Conservation (phyloP, 2,329 filamentous ascomycete species). For the Cadophora sp. region DNA sequence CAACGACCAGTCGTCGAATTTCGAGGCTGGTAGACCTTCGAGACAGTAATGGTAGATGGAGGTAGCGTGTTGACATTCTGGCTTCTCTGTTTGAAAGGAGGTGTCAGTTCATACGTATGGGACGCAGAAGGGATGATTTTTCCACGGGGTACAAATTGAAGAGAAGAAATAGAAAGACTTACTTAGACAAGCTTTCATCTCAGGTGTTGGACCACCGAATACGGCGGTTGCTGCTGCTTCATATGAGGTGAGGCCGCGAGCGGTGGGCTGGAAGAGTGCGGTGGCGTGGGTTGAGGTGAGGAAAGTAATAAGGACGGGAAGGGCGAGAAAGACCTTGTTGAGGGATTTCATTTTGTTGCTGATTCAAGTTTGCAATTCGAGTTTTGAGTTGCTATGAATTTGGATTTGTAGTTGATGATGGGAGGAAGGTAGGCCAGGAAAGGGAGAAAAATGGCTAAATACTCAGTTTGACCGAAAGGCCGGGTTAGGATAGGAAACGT, state of each 20-base stretch:
- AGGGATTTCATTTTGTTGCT: background rate
- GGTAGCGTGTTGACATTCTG: background rate
- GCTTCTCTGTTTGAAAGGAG: background rate
- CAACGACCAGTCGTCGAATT: background rate
- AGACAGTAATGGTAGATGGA: background rate
- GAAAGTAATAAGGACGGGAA: background rate
- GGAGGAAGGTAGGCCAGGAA: too few relatives aligned
- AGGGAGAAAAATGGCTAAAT: too few relatives aligned
- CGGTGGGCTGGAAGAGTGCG: background rate
- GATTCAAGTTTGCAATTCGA: too few relatives aligned
- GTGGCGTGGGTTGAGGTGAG: background rate
- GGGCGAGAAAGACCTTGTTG: background rate
- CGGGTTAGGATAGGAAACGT: too few relatives aligned
- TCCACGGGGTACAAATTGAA: too few relatives aligned
- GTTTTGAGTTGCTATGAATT: too few relatives aligned
- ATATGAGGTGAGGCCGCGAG: background rate
- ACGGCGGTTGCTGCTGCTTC: background rate
- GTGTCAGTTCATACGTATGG: background rate
- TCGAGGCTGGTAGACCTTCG: background rate
- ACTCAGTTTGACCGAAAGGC: too few relatives aligned
- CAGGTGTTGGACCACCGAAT: background rate
- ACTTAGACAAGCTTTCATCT: background rate
- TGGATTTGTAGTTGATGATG: too few relatives aligned
- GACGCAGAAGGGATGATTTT: too few relatives aligned
- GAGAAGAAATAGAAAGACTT: too few relatives aligned